Evolutionary conservation across 129 eudicot species (phyloP).

Genomic region (Heracleum sosnowskyi): DNA sequence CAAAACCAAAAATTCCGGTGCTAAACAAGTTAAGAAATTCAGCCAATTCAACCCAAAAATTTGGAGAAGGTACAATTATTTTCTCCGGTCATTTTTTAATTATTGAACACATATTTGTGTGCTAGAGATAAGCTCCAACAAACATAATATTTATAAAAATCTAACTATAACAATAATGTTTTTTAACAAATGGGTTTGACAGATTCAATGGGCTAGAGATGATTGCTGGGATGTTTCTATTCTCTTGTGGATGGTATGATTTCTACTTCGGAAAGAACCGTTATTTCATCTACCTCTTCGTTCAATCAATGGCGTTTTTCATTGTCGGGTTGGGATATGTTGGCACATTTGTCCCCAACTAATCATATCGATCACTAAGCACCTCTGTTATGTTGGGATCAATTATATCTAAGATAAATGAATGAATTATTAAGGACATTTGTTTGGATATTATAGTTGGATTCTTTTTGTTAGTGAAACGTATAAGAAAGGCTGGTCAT

Average conservation of each 20-base stretch:
- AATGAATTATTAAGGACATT: not conserved
- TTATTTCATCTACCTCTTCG: constrained; percentile 55
- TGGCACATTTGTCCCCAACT: constrained; percentile 50
- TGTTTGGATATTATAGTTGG: not conserved
- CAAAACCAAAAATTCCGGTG: constrained; percentile 28
- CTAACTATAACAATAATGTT: not conserved
- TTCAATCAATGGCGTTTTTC: constrained; percentile 63
- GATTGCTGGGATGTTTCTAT: constrained; percentile 40
- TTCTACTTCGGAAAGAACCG: constrained; percentile 39
- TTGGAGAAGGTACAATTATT: not conserved
- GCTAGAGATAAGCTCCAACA: not conserved
- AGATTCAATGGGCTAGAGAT: constrained; percentile 56
- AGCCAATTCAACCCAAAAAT: not conserved
- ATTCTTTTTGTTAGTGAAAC: not conserved
- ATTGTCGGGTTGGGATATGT: constrained; percentile 60
- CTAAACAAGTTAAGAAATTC: constrained; percentile 30
- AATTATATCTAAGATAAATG: not conserved
- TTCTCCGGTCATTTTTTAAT: not conserved
- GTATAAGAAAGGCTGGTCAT: not conserved
- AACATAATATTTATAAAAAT: not conserved
- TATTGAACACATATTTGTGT: not conserved
- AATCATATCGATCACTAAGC: constrained; percentile 1
- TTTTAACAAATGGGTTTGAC: constrained; percentile 2
- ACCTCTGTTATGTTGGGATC: too few species aligned
- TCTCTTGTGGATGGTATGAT: constrained; percentile 66